phyloP scores from a whole-genome alignment of 441 rosid species.

The Metrosideros polymorpha region DNA sequence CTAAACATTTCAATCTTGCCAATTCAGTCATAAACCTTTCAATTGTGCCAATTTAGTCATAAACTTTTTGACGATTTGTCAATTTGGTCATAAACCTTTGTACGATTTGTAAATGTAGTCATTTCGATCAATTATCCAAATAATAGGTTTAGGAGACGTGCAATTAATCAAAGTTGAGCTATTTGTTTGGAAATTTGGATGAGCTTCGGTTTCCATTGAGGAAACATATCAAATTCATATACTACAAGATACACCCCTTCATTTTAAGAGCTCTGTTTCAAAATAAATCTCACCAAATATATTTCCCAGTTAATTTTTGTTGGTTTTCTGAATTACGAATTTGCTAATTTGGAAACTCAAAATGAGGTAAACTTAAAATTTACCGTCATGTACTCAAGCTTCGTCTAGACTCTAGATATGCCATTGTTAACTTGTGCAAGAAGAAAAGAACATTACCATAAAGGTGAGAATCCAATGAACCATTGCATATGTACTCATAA shows the following conservation, averaged over 20 bases:
- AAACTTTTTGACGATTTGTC: too few species aligned
- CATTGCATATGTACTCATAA: slow-evolving; percentile 95
- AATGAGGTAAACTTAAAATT: background rate
- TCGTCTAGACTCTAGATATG: background rate
- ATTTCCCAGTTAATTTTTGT: background rate
- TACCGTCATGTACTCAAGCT: background rate
- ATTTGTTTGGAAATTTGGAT: background rate
- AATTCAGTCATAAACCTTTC: too few species aligned
- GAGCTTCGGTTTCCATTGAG: background rate
- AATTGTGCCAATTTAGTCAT: too few species aligned
- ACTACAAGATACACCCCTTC: background rate
- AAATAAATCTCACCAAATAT: background rate
- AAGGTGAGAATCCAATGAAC: slow-evolving; percentile 90
- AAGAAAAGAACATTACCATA: slow-evolving; percentile 45
- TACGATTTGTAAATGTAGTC: too few species aligned
- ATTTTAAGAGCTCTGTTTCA: background rate
- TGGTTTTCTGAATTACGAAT: background rate
- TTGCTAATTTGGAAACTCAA: background rate
- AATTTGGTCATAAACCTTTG: too few species aligned
- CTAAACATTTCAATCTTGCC: too few species aligned
- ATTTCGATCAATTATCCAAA: too few species aligned
- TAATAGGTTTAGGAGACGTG: too few species aligned
- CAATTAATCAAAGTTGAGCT: too few species aligned
- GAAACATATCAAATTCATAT: background rate
- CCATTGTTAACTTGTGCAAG: background rate